Evolutionary conservation across 306 rosid genomes (phyloP), one percentile per base, ranked within the genome.

Genomic region (Ormosia emarginata): DNA sequence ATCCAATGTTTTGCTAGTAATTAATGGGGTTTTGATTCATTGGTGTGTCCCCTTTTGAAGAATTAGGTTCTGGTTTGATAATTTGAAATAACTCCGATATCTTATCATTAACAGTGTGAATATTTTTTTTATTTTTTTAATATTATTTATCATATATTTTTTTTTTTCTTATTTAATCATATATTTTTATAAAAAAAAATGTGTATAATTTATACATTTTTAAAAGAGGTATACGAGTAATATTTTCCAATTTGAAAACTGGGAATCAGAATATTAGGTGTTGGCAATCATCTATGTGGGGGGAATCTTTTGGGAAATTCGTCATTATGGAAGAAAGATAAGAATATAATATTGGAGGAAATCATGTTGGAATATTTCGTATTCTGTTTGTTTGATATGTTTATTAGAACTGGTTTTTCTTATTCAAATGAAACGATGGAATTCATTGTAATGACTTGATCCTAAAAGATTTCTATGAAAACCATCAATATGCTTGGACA

Each of bases 231-330:
- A n/a, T n/a, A n/a, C n/a, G n/a, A n/a, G n/a, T n/a, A n/a, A n/a
- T n/a, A n/a, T n/a, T n/a, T n/a, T n/a, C n/a, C n/a, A n/a, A n/a
- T n/a, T n/a, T n/a, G n/a, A n/a, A n/a, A n/a, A n/a, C 77, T 56
- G 72, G 80, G 78, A 65, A 76, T 86, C 62, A 9, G 41, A 70
- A 61, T 79, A 79, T 79, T 79, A 52, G 81, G 52, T 62, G 76
- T 29, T 53, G 64, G 17, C 17, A 15, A 63, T 32, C 33, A 57
- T 75, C 49, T 69, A 55, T 2, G 2, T 69, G 39, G 56, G 24
- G n/a, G 24, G 84, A 43, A 69, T 47, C 9, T 64, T 62, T 56
- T 32, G 30, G 47, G 29, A 40, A 56, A 71, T 69, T 67, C 37
- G 58, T 75, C 17, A 36, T 73, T 69, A 7, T 75, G 79, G 69